Evolutionary conservation across 2,329 filamentous ascomycete species (phyloP), one percentile per base, ranked within the genome.

Genomic region (Exophiala alcalophila): DNA sequence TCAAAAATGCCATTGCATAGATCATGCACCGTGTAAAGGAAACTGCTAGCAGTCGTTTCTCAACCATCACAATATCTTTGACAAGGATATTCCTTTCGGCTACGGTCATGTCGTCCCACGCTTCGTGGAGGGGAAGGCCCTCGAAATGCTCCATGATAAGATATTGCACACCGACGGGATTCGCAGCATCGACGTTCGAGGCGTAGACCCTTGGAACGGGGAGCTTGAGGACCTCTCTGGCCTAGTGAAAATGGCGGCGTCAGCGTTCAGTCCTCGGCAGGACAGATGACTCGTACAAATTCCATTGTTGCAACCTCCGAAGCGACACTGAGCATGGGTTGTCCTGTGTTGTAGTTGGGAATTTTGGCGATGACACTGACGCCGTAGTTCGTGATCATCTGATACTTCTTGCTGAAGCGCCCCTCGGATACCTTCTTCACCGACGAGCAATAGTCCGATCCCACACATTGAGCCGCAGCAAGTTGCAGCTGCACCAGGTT

Each of bases 1-100:
- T n/a, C n/a, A n/a, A n/a, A n/a, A n/a, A n/a, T n/a, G n/a, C n/a
- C n/a, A n/a, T n/a, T n/a, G n/a, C n/a, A n/a, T n/a, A n/a, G n/a
- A n/a, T n/a, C n/a, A n/a, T 56, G 40, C 52, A 68, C 64, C 53
- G 37, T 27, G 56, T 59, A 29, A 68, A 65, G 19, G 57, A 61
- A 11, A 65, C 33, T 2, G 60, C 61, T 16, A 64, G 48, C 39
- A 68, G 54, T 45, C 66, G n/a, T 49, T 56, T 55, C 54, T 68
- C 57, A 4, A 68, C 57, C 2, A 37, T 30, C 4, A 67, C 57
- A n/a, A 70, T 28, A 19, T 64, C 60, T 29, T 63, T 49, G 7
- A 31, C 14, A 3, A 31, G 11, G 3, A 9, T 31, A 9, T 12
- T 3, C 28, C 16, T 31, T 2, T n/a, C 11, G 1, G 3, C 4